Evolutionary conservation across 805 yeast species (phyloP).

Genomic region (Sugiyamaella floridensis): DNA sequence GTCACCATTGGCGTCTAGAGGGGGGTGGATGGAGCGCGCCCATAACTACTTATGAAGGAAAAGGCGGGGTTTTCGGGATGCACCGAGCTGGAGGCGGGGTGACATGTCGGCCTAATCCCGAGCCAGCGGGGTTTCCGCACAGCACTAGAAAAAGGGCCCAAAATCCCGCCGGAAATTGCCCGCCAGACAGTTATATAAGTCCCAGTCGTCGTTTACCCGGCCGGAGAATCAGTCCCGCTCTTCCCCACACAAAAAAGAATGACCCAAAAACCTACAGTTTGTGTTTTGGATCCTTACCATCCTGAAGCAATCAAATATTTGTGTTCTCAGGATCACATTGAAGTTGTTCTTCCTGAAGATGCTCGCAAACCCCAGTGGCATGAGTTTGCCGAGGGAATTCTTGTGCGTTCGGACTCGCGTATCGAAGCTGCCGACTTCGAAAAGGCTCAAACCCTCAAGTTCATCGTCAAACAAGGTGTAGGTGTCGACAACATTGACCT

Average conservation of each 20-base stretch:
- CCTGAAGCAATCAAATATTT: slow-evolving; percentile 1
- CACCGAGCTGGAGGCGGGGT: background rate
- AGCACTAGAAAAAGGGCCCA: background rate
- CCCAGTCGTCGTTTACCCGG: too few relatives aligned
- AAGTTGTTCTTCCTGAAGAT: slow-evolving; percentile 5
- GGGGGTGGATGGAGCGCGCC: too few relatives aligned
- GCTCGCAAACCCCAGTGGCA: slow-evolving; percentile 3
- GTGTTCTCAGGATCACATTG: slow-evolving; percentile 1
- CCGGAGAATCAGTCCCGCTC: too few relatives aligned
- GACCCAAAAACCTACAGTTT: slow-evolving; percentile 1
- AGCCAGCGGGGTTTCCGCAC: background rate
- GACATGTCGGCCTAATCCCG: background rate
- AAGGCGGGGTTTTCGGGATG: background rate
- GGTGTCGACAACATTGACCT: slow-evolving; percentile 9
- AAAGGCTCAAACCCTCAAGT: slow-evolving; percentile 2
- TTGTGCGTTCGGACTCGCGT: slow-evolving; percentile 5
- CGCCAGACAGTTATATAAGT: background rate
- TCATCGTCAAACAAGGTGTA: slow-evolving; percentile 8
- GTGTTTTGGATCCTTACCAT: slow-evolving; percentile 5
- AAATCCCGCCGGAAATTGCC: background rate
- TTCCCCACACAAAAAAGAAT: background rate
- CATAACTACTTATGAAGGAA: background rate
- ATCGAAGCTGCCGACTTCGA: slow-evolving; percentile 3
- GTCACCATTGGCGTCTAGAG: background rate
- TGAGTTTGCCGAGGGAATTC: slow-evolving; percentile 1